Evolutionary conservation across 441 rosid species (phyloP).

Genomic region (Raphanus hybrid): DNA sequence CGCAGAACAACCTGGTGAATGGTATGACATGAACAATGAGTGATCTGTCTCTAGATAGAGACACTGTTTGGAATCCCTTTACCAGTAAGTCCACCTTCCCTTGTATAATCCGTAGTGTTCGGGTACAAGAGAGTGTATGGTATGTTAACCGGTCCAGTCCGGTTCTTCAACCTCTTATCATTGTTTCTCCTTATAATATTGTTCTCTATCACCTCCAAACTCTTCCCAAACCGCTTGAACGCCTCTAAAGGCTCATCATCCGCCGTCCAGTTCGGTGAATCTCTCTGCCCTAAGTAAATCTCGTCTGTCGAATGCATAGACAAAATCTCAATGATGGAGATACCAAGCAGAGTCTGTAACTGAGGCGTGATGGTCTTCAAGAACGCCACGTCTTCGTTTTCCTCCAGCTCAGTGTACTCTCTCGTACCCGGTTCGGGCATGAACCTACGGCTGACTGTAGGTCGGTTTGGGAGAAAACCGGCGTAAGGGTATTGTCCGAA

Average conservation of each 20-base stretch:
- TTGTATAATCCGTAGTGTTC: slow-evolving; percentile 61
- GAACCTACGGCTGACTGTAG: slow-evolving; percentile 80
- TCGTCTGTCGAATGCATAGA: slow-evolving; percentile 88
- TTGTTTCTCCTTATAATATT: slow-evolving; percentile 59
- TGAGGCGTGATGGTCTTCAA: slow-evolving; percentile 85
- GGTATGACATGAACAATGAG: not conserved
- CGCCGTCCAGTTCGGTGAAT: slow-evolving; percentile 69
- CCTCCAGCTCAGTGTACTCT: slow-evolving; percentile 63
- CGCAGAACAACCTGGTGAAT: slow-evolving; percentile 3
- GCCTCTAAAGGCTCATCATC: slow-evolving; percentile 69
- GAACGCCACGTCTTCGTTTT: slow-evolving; percentile 57
- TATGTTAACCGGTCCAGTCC: slow-evolving; percentile 76
- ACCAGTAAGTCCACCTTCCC: slow-evolving; percentile 74
- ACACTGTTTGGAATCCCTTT: slow-evolving; percentile 89
- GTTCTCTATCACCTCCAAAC: slow-evolving; percentile 55
- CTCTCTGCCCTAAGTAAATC: slow-evolving; percentile 82
- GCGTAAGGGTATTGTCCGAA: slow-evolving; percentile 94
- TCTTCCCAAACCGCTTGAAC: slow-evolving; percentile 62
- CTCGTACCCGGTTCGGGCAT: slow-evolving; percentile 86
- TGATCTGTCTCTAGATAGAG: slow-evolving; percentile 53
- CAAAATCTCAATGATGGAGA: slow-evolving; percentile 76
- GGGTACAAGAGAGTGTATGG: slow-evolving; percentile 81
- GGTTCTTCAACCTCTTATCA: slow-evolving; percentile 63
- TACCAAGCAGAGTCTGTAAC: slow-evolving; percentile 73
- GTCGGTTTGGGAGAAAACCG: slow-evolving; percentile 89